Evolutionary conservation across 1,139 yeast species (phyloP).

Genomic region (Debaryomyces udenii): DNA sequence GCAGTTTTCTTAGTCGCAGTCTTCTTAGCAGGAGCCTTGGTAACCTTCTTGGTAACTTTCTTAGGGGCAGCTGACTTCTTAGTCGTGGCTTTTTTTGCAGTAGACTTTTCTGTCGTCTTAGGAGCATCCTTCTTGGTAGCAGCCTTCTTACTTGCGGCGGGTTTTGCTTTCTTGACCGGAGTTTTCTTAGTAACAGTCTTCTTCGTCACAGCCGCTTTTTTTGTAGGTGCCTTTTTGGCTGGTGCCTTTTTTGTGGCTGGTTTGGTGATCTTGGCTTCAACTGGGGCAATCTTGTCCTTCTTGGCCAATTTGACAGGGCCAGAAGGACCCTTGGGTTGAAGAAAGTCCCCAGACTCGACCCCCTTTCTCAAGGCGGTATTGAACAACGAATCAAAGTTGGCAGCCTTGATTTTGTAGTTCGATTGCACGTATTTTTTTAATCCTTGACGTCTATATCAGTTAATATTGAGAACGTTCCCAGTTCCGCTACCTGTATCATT

Average conservation of each 20-base stretch:
- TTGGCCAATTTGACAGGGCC: conserved; percentile 71
- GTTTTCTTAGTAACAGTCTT: conserved; percentile 10
- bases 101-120: conserved; percentile 16
- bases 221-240: conserved; percentile 14
- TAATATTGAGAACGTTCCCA: no score
- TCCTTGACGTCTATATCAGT: conserved; percentile 59
- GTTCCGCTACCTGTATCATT: no score
- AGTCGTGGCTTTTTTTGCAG: conserved; percentile 24
- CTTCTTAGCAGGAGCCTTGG: conserved; percentile 23
- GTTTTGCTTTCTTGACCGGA: conserved; percentile 12
- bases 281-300: conserved; percentile 35
- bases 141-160: conserved; percentile 16
- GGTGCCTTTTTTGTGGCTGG: conserved; percentile 21
- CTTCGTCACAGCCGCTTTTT: conserved; percentile 20
- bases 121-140: conserved; percentile 16
- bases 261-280: conserved; percentile 24
- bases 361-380: conserved; percentile 82
- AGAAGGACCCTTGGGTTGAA: conserved; percentile 87
- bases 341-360: conserved; percentile 72
- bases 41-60: no score
- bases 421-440: conserved; percentile 72
- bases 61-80: conserved; percentile 19
- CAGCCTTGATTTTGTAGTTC: conserved; percentile 59
- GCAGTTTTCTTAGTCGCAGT: conserved; percentile 23
- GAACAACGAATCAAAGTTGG: conserved; percentile 75